Evolutionary conservation across 371 early-diverging fungal genomes (phyloP).

Genomic region (Ordospora pajunii): DNA sequence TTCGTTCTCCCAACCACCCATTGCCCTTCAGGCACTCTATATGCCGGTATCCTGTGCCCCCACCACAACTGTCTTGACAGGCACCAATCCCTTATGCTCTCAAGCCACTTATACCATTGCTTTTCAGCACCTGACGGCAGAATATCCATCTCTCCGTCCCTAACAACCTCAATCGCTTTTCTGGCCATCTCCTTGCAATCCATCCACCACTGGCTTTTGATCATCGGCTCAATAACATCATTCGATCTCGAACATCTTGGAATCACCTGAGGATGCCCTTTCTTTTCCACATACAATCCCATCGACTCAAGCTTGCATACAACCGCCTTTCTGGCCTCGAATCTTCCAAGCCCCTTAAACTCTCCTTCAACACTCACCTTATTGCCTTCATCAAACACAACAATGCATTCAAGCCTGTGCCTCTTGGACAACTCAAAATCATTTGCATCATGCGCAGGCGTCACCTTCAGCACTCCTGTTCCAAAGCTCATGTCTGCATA

Average conservation of each 20-base stretch:
- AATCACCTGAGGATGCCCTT: slow-evolving; percentile 78
- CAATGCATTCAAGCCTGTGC: slow-evolving; percentile 78
- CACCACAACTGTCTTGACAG: slow-evolving; percentile 95
- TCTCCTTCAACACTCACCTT: slow-evolving; percentile 77
- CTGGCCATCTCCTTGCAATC: slow-evolving; percentile 79
- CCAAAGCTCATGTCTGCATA: slow-evolving; percentile 87
- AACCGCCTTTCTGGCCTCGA: slow-evolving; percentile 82
- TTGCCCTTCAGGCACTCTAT: slow-evolving; percentile 68
- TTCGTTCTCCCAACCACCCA: slow-evolving; percentile 79
- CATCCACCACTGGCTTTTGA: slow-evolving; percentile 99
- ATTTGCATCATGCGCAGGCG: slow-evolving; percentile 96
- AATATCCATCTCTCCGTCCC: slow-evolving; percentile 73
- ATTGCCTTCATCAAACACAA: slow-evolving; percentile 86
- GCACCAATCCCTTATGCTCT: slow-evolving; percentile 90
- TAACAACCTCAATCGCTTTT: slow-evolving; percentile 65
- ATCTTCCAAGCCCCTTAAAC: slow-evolving; percentile 75
- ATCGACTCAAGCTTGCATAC: slow-evolving; percentile 73
- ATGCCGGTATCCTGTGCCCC: slow-evolving; percentile 96
- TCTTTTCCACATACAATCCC: slow-evolving; percentile 74
- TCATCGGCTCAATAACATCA: slow-evolving; percentile 88
- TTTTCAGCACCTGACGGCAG: slow-evolving; percentile 75
- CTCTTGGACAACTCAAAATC: slow-evolving; percentile 93
- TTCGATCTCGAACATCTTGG: slow-evolving; percentile 80
- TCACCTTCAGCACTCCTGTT: slow-evolving; percentile 97
- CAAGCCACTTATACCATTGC: slow-evolving; percentile 92